phyloP scores from a whole-genome alignment of 768 basidiomycete genomes.

The Collybia sordida region DNA sequence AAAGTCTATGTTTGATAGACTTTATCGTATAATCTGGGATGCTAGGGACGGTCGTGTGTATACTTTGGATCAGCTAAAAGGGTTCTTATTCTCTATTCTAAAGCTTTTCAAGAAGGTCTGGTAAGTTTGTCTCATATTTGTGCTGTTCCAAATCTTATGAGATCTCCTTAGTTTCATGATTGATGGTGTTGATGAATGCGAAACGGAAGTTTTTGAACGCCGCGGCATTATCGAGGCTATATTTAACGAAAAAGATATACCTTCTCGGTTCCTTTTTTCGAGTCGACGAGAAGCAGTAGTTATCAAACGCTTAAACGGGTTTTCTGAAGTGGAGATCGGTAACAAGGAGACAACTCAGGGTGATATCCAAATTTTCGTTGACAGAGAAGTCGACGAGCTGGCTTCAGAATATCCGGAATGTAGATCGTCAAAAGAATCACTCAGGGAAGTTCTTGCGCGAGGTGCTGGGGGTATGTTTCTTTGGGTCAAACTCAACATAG shows the following conservation, averaged over 20 bases:
- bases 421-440: neutral
- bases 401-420: neutral
- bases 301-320: neutral
- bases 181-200: constrained; percentile 1
- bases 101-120: neutral
- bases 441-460: neutral
- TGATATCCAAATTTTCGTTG: neutral
- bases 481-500: neutral
- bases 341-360: neutral
- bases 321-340: neutral
- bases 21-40: neutral
- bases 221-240: neutral
- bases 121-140: neutral
- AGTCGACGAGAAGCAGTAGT: neutral
- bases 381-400: neutral
- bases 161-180: neutral
- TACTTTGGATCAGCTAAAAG: neutral
- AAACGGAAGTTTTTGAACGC: neutral
- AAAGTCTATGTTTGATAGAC: neutral
- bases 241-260: no score
- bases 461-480: constrained; percentile 1
- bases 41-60: neutral
- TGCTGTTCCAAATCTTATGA: neutral
- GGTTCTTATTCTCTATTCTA: neutral
- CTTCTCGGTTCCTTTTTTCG: neutral